Conservation (phyloP, 2,329 filamentous ascomycete species). For the Paecilomyces fulvus region DNA sequence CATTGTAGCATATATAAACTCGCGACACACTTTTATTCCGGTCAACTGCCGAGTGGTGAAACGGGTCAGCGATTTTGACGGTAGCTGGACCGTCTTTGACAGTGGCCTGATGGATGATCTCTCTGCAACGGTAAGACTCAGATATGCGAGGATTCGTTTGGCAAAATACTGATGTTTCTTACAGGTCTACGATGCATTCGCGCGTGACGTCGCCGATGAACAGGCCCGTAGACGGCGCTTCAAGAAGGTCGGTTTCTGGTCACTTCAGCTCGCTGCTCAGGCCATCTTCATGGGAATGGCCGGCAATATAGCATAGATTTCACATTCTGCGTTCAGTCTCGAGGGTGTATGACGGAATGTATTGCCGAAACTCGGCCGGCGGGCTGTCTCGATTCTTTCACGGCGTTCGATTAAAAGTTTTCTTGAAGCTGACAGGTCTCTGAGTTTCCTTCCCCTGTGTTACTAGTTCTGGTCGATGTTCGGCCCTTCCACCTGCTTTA, state of each 20-base stretch:
- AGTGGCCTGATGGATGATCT: constrained; percentile 90
- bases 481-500: not conserved
- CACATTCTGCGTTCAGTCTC: constrained; percentile 9
- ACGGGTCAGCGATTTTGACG: constrained; percentile 79
- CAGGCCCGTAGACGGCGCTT: constrained; percentile 77
- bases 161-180: constrained; percentile 3
- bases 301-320: constrained; percentile 56
- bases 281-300: constrained; percentile 93
- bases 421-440: not conserved
- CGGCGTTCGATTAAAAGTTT: not conserved
- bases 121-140: constrained; percentile 59
- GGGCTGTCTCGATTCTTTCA: constrained; percentile 1
- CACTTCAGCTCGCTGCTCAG: constrained; percentile 81
- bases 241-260: constrained; percentile 96
- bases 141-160: not conserved
- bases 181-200: constrained; percentile 71
- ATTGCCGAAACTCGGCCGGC: not conserved
- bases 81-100: constrained; percentile 90
- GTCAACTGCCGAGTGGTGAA: constrained; percentile 94
- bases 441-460: not conserved
- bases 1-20: constrained; percentile 97
- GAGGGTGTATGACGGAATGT: not conserved
- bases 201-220: constrained; percentile 80
- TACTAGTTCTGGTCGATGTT: not conserved
- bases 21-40: constrained; percentile 87